Conservation (phyloP, 2,329 filamentous ascomycete species). For the Hymenoscyphus infarciens region DNA sequence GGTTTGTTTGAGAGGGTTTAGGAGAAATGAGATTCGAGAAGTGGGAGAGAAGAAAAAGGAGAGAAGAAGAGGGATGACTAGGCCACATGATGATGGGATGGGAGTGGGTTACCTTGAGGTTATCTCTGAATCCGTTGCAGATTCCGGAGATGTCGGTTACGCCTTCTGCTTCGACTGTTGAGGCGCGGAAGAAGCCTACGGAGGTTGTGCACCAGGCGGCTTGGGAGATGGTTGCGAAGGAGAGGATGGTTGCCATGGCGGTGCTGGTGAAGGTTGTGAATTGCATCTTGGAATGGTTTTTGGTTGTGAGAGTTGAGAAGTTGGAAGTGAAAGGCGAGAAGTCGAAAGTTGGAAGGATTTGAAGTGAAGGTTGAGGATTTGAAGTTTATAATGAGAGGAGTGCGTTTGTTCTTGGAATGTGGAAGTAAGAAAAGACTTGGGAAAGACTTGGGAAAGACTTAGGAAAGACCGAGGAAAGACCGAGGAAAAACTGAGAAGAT, state of each 20-base stretch:
- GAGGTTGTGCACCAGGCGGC: background rate
- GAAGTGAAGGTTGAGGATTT: background rate
- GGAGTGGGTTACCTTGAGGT: too few relatives aligned
- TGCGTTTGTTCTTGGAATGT: too few relatives aligned
- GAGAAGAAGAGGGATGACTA: too few relatives aligned
- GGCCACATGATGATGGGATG: too few relatives aligned
- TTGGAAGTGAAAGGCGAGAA: background rate
- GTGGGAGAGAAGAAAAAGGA: too few relatives aligned
- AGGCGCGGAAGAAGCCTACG: background rate
- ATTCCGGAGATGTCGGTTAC: background rate
- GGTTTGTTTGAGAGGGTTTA: too few relatives aligned
- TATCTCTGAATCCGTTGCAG: background rate
- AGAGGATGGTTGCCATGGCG: background rate
- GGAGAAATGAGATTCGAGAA: too few relatives aligned
- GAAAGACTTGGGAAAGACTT: too few relatives aligned
- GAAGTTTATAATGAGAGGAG: too few relatives aligned
- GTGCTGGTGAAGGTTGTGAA: background rate
- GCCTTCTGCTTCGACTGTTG: background rate
- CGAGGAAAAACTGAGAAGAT: too few relatives aligned
- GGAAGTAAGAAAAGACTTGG: too few relatives aligned
- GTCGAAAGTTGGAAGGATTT: background rate
- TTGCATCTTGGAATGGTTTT: background rate
- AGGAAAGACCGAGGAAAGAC: too few relatives aligned
- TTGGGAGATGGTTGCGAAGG: background rate
- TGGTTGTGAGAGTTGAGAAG: background rate